Evolutionary conservation across 2,329 filamentous ascomycete genomes (phyloP), one percentile per base, ranked within the genome.

Genomic region (Karstenula rhodostoma): DNA sequence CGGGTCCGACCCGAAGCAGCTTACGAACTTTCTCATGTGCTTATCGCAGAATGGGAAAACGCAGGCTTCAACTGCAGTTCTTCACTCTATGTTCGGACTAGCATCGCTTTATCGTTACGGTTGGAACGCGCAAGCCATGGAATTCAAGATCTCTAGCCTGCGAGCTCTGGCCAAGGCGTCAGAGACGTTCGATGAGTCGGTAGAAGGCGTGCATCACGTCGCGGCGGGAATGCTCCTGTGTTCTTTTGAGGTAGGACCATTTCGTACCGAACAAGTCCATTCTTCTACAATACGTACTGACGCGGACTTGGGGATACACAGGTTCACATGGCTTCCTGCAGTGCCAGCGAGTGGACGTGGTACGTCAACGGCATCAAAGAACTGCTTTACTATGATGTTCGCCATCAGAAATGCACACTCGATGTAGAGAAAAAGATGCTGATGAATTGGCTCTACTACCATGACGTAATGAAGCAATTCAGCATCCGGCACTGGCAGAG

Each of bases 361-460:
- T 65, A 65, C 55, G 37, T 68, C 17, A 35, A 42, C 17, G 59
- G 59, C 17, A 57, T 66, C 37, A 65, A 68, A 51, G 32, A 57
- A 33, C 35, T 65, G 22, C 42, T 61, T 12, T 43, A 56, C 19
- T 46, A 57, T 15, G 57, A 61, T 35, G 27, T 29, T 43, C 3
- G n/a, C 22, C 12, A 37, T 9, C 9, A 1, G 3, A 37, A 51
- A 4, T 37, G 32, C 48, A 35, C 17, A 4, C 10, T 51, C 19
- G 10, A 40, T 8, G 32, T 37, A 19, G 64, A 67, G n/a, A 27
- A 50, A 12, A 46, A 12, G 40, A 40, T 59, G 42, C 44, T 69
- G n/a, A 29, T 66, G 22, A 50, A 65, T 35, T 69, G 67, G 67
- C 58, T 69, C 32, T 62, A 61, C 57, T 67, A 68, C 57, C 66